phyloP scores from a whole-genome alignment of 176 grass and related monocot genomes.

The Oryza meyeriana region DNA sequence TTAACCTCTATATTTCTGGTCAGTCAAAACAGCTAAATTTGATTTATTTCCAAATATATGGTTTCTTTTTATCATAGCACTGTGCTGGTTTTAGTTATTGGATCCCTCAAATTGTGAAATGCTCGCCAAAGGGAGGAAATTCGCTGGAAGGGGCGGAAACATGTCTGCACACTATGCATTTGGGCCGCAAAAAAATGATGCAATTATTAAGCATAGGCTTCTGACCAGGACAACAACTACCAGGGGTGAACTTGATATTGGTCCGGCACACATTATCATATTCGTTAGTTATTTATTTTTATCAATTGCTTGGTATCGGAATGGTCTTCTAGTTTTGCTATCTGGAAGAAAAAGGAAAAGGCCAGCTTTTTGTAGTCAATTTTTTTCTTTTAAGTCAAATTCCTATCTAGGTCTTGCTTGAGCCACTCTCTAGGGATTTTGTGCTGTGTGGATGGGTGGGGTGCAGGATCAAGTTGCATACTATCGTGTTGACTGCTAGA shows the following conservation, averaged over 20 bases:
- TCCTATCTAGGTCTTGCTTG: neutral
- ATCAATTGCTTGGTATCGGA: no score
- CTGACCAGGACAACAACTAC: slow-evolving; percentile 92
- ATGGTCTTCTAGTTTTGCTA: neutral
- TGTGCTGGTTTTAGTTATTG: slow-evolving; percentile 7
- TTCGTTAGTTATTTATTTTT: no score
- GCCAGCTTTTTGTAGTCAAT: no score
- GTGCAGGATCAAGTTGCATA: neutral
- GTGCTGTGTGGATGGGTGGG: neutral
- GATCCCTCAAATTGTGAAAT: slow-evolving; percentile 20
- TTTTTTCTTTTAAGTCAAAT: neutral
- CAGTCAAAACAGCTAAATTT: neutral
- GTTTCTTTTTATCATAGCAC: slow-evolving; percentile 16
- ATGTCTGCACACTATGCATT: slow-evolving; percentile 83
- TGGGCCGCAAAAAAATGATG: slow-evolving; percentile 65
- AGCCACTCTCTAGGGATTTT: neutral
- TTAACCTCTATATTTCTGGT: neutral
- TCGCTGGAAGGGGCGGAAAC: slow-evolving; percentile 62
- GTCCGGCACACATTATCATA: no score
- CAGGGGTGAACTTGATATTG: slow-evolving; percentile 12
- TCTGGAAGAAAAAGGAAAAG: no score
- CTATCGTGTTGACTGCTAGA: neutral
- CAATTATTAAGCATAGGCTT: slow-evolving; percentile 92
- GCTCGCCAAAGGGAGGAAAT: slow-evolving; percentile 74
- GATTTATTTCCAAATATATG: neutral